Base-by-base conservation (phyloP, 2,329 filamentous ascomycete species). In the Fusarium poae region DNA sequence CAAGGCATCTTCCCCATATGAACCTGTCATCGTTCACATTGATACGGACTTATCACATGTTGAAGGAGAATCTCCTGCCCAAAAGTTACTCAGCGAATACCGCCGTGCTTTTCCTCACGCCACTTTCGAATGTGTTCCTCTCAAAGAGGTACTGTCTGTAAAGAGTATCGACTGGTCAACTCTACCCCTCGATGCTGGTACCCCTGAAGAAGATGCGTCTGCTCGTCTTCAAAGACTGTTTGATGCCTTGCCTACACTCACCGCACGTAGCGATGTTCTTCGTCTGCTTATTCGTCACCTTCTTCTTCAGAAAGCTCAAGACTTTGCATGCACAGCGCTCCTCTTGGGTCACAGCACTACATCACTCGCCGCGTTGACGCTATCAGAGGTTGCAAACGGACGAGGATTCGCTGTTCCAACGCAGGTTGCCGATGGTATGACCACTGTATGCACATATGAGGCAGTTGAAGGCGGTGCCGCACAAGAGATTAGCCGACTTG, bases 361-460 rank as follows among this genome's bases (percentile, higher is more conserved):
- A 7, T 88, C 90, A 18, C 88, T 99, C 30, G 95, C 96, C 6
- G 93, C 95, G 71, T 89, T 93, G 74, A 92, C 93, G 1, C 87
- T 99, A 16, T 85, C 93, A 9, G 93, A 96, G 80, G 94, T 95
- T 4, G 94, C 95, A 25, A 97, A 97, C 80, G 96, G 96, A 2
- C 87, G 95, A 49, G 96, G 95, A 1, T 94, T 91, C 71, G 88
- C 91, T 6, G 81, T 98, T 21, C 92, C 94, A 1, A 95, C 91
- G 89, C 88, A 92, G 71, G 87, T 94, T 18, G 88, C 89, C 51
- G 96, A 98, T 77, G 94, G 93, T 7, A 79, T 83, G 46, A 78
- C 80, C 35, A 77, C 80, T 2, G 62, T 80, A 29, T 75, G 75
- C 57, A 76, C 67, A 8, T 79, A 79, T 54, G 69, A 69, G 45